Conservation (phyloP, 768 basidiomycete genomes). For the Pisolithus albus region DNA sequence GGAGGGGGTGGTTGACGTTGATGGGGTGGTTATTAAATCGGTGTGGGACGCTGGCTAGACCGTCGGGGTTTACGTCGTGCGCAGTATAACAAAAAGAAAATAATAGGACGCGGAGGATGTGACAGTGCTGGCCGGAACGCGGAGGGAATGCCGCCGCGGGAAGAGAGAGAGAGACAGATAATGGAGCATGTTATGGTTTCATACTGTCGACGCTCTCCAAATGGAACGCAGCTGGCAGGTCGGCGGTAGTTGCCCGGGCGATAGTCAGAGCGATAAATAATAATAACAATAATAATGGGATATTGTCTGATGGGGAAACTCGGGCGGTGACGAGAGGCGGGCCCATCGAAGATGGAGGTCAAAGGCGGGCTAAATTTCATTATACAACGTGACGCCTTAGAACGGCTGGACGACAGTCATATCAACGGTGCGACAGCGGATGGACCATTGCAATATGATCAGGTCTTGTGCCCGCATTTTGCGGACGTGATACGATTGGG, state of each 20-base stretch:
- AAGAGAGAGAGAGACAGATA: neutral
- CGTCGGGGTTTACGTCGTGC: neutral
- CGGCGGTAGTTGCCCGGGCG: neutral
- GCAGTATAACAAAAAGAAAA: neutral
- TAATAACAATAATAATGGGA: neutral
- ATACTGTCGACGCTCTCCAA: neutral
- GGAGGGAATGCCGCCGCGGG: neutral
- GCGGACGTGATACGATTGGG: neutral
- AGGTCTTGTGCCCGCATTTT: neutral
- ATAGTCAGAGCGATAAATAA: neutral
- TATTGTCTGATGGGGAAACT: neutral
- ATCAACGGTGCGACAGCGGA: neutral
- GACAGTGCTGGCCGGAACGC: neutral
- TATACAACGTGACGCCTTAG: neutral
- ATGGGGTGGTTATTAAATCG: too few relatives aligned
- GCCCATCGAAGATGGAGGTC: neutral
- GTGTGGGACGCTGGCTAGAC: neutral
- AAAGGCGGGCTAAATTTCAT: slow-evolving; percentile 1
- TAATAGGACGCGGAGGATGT: neutral
- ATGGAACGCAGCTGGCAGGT: neutral
- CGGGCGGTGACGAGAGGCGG: neutral
- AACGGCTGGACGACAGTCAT: neutral
- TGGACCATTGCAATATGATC: neutral
- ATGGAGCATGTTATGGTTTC: neutral
- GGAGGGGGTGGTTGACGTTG: neutral